Evolutionary conservation across 2,329 filamentous ascomycete species (phyloP), one percentile per base, ranked within the genome.

Genomic region (Fusarium globosum): DNA sequence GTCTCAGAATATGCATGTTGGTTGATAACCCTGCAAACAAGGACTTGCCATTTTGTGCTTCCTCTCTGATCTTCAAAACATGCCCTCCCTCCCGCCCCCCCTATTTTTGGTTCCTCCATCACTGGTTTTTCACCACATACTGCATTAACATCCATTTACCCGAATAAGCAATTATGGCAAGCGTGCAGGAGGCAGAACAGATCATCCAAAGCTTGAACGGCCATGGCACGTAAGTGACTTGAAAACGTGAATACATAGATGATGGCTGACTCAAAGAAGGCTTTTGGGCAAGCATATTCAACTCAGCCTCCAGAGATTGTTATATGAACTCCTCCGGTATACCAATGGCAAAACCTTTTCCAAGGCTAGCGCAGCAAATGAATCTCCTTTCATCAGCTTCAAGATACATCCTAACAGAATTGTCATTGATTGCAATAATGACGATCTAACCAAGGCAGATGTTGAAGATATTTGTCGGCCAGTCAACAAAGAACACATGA

Each of bases 261-360:
- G 16, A 30, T 12, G 2, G 9, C 30, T 61, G 21, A 61, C 33
- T 30, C 2, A 3, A 8, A 39, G 13, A 56, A 56, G 59, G 4
- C 30, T 30, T n/a, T 26, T 63, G 16, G 63, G 66, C 30, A 65
- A 64, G 12, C 41, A 71, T 41, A 59, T 74, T 23, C 53, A 68
- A 21, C 46, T 52, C 12, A 64, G 46, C 46, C 53, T 61, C 1
- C 65, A 71, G 23, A 59, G 58, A 45, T 68, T 72, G 18, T 57
- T 74, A 15, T 74, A 65, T 56, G 72, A 74, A 56, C 35, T 73
- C 28, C 39, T 74, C 56, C 65, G 61, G 18, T 65, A 71, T 46
- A 39, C 55, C 8, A 64, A 68, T 26, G 60, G 57, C 11, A 69
- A 63, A 61, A n/a, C 20, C n/a, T 74, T 74, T 7, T 6, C 14